Evolutionary conservation across 148 eudicot species (phyloP).

Genomic region (Suaeda aralocaspica): DNA sequence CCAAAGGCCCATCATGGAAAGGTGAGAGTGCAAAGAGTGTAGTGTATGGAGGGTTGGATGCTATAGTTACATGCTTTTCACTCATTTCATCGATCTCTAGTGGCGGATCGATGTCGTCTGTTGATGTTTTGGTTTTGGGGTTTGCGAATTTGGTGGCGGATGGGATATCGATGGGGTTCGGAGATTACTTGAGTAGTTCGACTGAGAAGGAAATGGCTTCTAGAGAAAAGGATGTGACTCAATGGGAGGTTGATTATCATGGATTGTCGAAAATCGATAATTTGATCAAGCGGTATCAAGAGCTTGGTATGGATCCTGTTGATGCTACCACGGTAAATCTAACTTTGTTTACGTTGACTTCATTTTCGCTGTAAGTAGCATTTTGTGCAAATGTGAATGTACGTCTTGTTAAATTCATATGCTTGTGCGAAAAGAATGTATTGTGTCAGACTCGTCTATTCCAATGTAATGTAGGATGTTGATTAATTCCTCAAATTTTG

Average conservation of each 20-base stretch:
- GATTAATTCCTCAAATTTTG: background rate
- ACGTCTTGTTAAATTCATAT: no score
- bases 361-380: no score
- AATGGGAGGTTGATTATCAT: constrained; percentile 51
- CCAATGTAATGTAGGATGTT: no score
- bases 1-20: constrained; percentile 53
- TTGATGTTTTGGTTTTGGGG: constrained; percentile 62
- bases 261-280: constrained; percentile 23
- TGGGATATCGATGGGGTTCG: constrained; percentile 75
- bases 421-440: no score
- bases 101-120: constrained; percentile 55
- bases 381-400: no score
- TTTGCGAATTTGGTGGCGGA: constrained; percentile 65
- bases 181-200: constrained; percentile 58
- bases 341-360: no score
- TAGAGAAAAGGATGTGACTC: constrained; percentile 44
- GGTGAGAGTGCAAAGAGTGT: constrained; percentile 62
- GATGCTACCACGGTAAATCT: constrained; percentile 48
- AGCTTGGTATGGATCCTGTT: constrained; percentile 48
- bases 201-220: constrained; percentile 50
- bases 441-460: no score
- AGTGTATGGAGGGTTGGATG: constrained; percentile 62
- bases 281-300: constrained; percentile 33
- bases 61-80: constrained; percentile 58
- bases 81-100: constrained; percentile 60